These are phyloP conservation scores for Trichoderma pleuroti DNA, from an alignment of 2,329 filamentous ascomycete species.

Conservation along the genomic window DNA sequence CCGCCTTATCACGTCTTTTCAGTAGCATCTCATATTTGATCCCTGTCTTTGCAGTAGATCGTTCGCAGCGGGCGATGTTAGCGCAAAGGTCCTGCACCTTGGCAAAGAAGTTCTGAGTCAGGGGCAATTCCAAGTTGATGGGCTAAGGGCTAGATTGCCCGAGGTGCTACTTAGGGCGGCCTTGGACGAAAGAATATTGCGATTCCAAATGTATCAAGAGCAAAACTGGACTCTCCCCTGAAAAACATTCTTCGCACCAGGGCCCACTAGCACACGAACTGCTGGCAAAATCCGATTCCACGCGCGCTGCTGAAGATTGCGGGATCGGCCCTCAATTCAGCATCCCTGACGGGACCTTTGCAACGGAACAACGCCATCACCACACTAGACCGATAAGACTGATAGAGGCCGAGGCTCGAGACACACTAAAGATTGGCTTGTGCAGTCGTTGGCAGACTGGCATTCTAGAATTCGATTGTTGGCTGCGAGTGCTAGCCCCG, in stretches of 20 bases:
- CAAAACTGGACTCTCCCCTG: not conserved
- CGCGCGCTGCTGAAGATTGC: not conserved
- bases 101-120: not conserved
- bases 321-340: not conserved
- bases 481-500: not conserved
- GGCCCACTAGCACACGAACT: not conserved
- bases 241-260: not conserved
- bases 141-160: not conserved
- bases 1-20: not conserved
- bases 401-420: not conserved
- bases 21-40: not conserved
- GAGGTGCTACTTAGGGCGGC: not conserved
- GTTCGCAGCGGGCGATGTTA: not conserved
- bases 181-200: not conserved
- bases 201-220: not conserved
- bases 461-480: not conserved
- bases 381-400: not conserved
- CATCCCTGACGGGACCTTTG: conserved; percentile 7
- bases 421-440: not conserved
- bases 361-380: not conserved
- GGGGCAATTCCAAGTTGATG: not conserved
- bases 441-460: not conserved
- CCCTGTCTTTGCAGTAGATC: conserved; percentile 10
- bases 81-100: conserved; percentile 1
- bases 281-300: not conserved